Conservation (phyloP, 139 green algal species). For the Auxenochlorella protothecoides region DNA sequence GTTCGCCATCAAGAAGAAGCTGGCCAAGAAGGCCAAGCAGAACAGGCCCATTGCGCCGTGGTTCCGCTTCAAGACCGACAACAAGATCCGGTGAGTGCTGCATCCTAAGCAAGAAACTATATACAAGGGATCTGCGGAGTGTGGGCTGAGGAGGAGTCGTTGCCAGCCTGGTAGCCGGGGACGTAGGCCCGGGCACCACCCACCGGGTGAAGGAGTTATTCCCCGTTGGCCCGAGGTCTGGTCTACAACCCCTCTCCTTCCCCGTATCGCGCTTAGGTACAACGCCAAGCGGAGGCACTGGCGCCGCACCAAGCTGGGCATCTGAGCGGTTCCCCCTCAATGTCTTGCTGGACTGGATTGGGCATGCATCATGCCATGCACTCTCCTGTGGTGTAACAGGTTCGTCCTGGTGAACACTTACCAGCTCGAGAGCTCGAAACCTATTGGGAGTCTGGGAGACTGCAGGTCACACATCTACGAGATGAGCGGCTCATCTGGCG, state of each 20-base stretch:
- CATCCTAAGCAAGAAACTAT: background rate
- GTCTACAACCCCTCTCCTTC: too few species aligned
- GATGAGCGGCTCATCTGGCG: background rate
- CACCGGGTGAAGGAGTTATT: too few species aligned
- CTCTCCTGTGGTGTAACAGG: too few species aligned
- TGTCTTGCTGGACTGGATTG: too few species aligned
- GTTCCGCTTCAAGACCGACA: conserved; percentile 88
- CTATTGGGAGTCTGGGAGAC: conserved; percentile 2
- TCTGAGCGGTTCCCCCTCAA: conserved; percentile 26
- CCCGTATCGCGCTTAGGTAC: conserved; percentile 45
- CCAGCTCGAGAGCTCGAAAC: too few species aligned
- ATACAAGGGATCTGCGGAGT: too few species aligned
- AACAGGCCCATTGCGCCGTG: conserved; percentile 94
- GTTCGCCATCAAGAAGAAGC: conserved; percentile 78
- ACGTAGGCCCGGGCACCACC: too few species aligned
- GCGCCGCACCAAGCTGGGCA: conserved; percentile 87
- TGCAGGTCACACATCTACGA: background rate
- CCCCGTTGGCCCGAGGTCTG: too few species aligned
- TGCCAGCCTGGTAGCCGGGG: too few species aligned
- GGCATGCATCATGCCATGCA: too few species aligned
- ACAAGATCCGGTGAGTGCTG: conserved; percentile 73
- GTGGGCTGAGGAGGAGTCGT: too few species aligned
- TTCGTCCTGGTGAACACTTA: too few species aligned
- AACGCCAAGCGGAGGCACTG: conserved; percentile 94
- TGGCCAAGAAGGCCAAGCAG: conserved; percentile 95